Percentiles rank a stretch among this genome's conserved stretches.
Evolutionary conservation across 108 stramenopile species (phyloP).

Genomic region (Nitzschia sp.): DNA sequence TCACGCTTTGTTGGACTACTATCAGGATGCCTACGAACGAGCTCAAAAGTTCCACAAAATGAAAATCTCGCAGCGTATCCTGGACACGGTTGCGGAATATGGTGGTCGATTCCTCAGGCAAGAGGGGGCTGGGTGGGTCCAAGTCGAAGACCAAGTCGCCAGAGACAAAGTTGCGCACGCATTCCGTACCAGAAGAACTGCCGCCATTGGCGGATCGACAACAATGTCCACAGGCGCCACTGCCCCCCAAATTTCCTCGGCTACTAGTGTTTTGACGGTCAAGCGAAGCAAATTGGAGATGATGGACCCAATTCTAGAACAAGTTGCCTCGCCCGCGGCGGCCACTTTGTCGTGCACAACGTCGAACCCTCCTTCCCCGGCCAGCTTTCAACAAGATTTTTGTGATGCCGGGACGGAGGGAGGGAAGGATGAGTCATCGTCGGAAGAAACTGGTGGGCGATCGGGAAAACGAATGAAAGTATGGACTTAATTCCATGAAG

Average conservation of each 20-base stretch:
- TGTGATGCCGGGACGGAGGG: background rate
- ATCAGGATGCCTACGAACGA: constrained; percentile 16
- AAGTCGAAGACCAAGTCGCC: constrained; percentile 13
- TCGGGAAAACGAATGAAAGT: background rate
- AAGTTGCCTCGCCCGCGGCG: background rate
- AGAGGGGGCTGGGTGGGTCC: constrained; percentile 26
- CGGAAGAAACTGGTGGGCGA: background rate
- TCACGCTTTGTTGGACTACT: constrained; percentile 13
- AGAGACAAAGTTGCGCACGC: constrained; percentile 23
- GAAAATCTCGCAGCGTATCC: constrained; percentile 19
- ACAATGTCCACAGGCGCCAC: background rate
- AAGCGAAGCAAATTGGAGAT: background rate
- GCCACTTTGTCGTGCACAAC: background rate
- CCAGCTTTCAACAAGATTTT: too few relatives aligned
- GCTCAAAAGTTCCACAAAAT: constrained; percentile 33
- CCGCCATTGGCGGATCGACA: background rate
- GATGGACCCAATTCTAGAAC: background rate
- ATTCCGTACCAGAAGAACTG: constrained; percentile 24
- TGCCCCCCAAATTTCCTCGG: background rate
- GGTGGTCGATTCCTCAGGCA: constrained; percentile 24
- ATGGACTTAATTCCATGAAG: background rate
- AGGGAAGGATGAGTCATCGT: background rate
- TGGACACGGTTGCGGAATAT: constrained; percentile 13
- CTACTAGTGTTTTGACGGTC: background rate
- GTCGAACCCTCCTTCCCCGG: too few relatives aligned